Base-by-base conservation (phyloP, 2,329 filamentous ascomycete species). In the Fusarium sarcochroum region DNA sequence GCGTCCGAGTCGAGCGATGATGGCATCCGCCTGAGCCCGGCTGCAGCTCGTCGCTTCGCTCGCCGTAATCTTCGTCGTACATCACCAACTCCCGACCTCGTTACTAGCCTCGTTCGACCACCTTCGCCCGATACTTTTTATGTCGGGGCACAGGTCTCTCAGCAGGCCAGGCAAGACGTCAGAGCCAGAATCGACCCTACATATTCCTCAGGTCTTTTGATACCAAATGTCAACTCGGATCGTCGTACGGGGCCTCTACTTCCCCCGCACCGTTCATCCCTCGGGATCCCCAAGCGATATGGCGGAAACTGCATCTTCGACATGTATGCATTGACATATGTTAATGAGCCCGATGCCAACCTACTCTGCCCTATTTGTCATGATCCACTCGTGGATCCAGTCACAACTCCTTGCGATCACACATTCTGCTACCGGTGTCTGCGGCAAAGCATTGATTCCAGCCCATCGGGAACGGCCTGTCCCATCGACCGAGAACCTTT, bases 341-440 rank as follows among this genome's bases (percentile, higher is more conserved):
- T 81, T 57, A 68, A 73, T 42, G 81, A 80, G 18, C 73, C 78
- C 35, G 84, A 87, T 69, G 77, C 82, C 57, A 85, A 84, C 47
- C 76, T 86, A 14, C 78, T 87, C 56, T 85, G 82, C 50, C 84
- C 85, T 5, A 85, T 88, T 63, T 91, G 89, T 78, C 87, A 86
- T 69, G 83, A 87, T 13, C 86, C 89, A 5, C 83, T 91, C 41
- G 80, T 90, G 47, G 82, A 86, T 15, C 88, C 89, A 1, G 81
- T 89, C 47, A 89, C 88, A 41, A 90, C 88, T 1, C 79, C 80
- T 9, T 91, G 89, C 77, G 86, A 89, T 59, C 89, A 91, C 75
- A 89, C 87, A 14, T 91, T 91, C 74, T 91, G 89, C 72, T 83
- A 84, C 51, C 80, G 81, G 6, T 91, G 89, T 72, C 80, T 90